Conservation (phyloP, 495 filamentous ascomycete species). For the Penicillium subrubescens region DNA sequence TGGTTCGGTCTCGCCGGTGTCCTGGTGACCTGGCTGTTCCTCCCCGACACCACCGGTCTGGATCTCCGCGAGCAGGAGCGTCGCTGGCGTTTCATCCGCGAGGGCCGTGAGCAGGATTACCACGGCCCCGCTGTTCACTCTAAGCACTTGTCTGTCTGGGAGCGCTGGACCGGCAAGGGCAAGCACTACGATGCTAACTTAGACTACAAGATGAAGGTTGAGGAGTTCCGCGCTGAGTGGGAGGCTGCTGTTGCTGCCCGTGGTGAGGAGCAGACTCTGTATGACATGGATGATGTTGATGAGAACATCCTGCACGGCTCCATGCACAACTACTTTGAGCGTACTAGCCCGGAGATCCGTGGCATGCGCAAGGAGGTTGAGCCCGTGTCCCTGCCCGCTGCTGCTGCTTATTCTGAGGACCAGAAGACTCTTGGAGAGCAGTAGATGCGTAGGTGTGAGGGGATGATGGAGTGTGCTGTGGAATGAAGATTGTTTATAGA, state of each 20-base stretch:
- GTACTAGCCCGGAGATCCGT: constrained; percentile 47
- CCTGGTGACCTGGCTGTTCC: constrained; percentile 75
- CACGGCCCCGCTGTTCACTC: constrained; percentile 85
- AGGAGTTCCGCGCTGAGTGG: constrained; percentile 73
- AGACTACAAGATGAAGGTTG: constrained; percentile 75
- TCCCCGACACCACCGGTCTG: constrained; percentile 88
- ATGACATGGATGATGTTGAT: constrained; percentile 9
- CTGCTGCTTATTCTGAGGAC: constrained; percentile 15
- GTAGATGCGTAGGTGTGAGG: constrained; percentile 2
- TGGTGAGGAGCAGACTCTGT: constrained; percentile 45
- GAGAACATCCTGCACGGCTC: constrained; percentile 36
- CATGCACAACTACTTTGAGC: constrained; percentile 49
- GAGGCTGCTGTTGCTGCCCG: constrained; percentile 48
- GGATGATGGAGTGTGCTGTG: neutral
- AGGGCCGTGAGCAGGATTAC: constrained; percentile 73
- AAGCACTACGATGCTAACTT: constrained; percentile 77
- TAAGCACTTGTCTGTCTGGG: constrained; percentile 71
- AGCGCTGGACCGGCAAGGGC: constrained; percentile 67
- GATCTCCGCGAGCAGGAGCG: constrained; percentile 93
- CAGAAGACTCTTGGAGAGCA: constrained; percentile 21
- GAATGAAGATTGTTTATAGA: neutral
- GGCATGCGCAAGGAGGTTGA: constrained; percentile 34
- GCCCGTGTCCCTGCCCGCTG: constrained; percentile 18
- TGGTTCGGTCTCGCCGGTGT: constrained; percentile 88
- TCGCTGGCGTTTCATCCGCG: constrained; percentile 76